Base-by-base conservation (phyloP, 495 filamentous ascomycete genomes). In the Lasiosphaeria miniovina region DNA sequence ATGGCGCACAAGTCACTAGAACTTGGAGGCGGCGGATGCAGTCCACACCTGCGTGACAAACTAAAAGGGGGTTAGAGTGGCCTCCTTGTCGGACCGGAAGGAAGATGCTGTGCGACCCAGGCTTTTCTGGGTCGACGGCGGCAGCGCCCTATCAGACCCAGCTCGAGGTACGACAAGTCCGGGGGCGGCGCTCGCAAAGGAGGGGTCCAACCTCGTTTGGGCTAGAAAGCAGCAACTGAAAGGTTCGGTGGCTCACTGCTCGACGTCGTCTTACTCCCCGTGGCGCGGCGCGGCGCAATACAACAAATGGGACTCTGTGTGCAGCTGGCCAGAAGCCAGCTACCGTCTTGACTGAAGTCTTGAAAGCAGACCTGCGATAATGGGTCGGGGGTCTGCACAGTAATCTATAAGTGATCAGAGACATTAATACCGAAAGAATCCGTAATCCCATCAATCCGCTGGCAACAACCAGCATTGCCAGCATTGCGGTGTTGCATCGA, bases 91-190 rank as follows among this genome's bases (percentile, higher is more conserved):
- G 55, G 40, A 43, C 54, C 17, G 17, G 14, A 55, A 41, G 24
- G 15, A 56, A 41, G 24, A 45, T 34, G 40, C 34, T 56, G 54
- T 56, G 54, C 35, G 48, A 56, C 55, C 45, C 55, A 46, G 46
- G 4, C 45, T n/a, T 43, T 17, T 24, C 24, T 24, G 24, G 17
- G 45, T 41, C 41, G 17, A 35, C 49, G 12, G 41, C 38, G 12
- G 11, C 31, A 35, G 34, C 49, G 49, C 49, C 49, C 31, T 52
- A 24, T 34, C 55, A 45, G 15, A 50, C 45, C 34, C 48, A 50
- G 34, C 33, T 32, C 35, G 33, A 46, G 34, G 43, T 32, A 36
- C 50, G 24, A 8, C n/a, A 57, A 35, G 8, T 31, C 43, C 31
- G 40, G 11, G 55, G 38, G 55, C 36, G 36, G 36, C 41, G 33